Percentiles rank a stretch among this genome's conserved stretches.
Conservation (phyloP, 208 protist species). For the Crithidia sp. region DNA sequence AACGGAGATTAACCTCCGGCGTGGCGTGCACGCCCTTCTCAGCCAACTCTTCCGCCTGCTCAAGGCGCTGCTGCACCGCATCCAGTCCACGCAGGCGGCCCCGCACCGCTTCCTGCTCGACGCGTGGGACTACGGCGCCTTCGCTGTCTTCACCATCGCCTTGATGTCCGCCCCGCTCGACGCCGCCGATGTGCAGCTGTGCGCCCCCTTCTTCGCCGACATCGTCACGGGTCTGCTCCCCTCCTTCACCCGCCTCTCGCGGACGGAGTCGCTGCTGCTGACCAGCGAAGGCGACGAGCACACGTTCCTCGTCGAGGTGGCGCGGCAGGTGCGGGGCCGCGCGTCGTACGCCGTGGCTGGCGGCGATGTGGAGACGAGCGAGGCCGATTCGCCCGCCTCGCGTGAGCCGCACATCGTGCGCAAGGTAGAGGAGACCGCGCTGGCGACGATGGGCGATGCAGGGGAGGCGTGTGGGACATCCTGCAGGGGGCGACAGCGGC, state of each 20-base stretch:
- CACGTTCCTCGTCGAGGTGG: constrained; percentile 33
- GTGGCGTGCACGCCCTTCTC: constrained; percentile 49
- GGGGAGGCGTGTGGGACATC: constrained; percentile 28
- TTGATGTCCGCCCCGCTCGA: constrained; percentile 66
- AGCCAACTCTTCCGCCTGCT: constrained; percentile 49
- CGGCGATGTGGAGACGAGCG: constrained; percentile 5
- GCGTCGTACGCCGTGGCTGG: not conserved
- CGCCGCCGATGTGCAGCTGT: constrained; percentile 45
- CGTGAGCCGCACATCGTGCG: constrained; percentile 30
- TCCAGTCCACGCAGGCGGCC: constrained; percentile 29
- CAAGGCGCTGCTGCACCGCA: constrained; percentile 38
- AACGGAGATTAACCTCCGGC: constrained; percentile 52
- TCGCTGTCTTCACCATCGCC: constrained; percentile 59
- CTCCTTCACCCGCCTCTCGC: constrained; percentile 53
- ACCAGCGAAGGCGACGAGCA: constrained; percentile 29
- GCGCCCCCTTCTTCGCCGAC: constrained; percentile 41
- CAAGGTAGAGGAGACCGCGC: constrained; percentile 24
- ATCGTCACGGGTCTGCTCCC: constrained; percentile 55
- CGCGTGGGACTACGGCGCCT: constrained; percentile 62
- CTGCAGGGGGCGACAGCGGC: constrained; percentile 16
- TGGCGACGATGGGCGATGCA: constrained; percentile 7
- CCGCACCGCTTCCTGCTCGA: constrained; percentile 68
- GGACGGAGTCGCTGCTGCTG: constrained; percentile 53
- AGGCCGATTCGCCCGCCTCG: constrained; percentile 22
- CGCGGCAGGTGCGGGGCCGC: constrained; percentile 26